Evolutionary conservation across 371 early-diverging fungal genomes (phyloP), one percentile per base, ranked within the genome.

Genomic region (Mucor indicus): DNA sequence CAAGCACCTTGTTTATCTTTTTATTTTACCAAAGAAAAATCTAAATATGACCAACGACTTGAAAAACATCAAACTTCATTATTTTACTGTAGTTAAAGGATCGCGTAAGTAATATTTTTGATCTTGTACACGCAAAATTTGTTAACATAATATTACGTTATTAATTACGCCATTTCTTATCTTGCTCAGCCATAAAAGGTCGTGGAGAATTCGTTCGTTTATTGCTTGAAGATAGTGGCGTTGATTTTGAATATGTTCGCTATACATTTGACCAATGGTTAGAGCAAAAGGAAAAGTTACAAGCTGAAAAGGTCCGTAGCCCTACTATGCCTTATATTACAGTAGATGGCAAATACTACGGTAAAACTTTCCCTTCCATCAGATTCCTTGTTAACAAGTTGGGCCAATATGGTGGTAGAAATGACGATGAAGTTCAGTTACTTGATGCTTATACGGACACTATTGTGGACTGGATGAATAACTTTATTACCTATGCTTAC

Each of bases 261-360:
- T 16, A 37, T 5, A 36, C 25, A 10, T 12, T n/a, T 16, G 53
- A 50, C 20, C 41, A 57, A n/a, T 63, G 60, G 52, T 2, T 22
- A 16, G 47, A 23, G 4, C 16, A 38, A 6, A 67, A 64, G 46
- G 25, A 32, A 25, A 30, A 57, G 2, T 21, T 60, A 27, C 3
- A 45, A 0, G 25, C 35, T 1, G 16, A 55, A 37, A 55, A 45
- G 0, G 19, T 43, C 3, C 29, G n/a, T 19, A 24, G 29, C 9
- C 54, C 53, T n/a, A 57, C 60, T 12, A 33, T 64, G 24, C 68
- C 68, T 20, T 48, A 38, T 21, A 44, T 67, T 9, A 57, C 53
- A 5, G 19, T 55, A 4, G 47, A 57, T 24, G 68, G 60, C 16
- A 67, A 60, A 38, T 25, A 31, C 16, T 60, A 57, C 20, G 43